Evolutionary conservation across 1,139 yeast species (phyloP).

Genomic region (Diutina scorzettiae): DNA sequence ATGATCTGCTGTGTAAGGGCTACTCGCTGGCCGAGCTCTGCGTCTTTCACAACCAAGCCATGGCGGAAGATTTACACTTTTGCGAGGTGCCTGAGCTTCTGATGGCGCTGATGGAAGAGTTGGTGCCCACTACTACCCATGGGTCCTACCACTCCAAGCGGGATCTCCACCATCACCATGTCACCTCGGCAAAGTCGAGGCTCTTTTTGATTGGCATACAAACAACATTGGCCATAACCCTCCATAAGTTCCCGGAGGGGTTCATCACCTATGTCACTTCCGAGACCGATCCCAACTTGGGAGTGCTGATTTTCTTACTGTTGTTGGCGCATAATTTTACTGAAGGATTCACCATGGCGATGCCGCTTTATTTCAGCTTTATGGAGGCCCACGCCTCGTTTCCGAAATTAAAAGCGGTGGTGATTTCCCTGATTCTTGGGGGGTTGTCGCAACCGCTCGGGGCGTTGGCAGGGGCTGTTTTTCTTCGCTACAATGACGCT

Average conservation of each 20-base stretch:
- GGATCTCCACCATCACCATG: constrained; percentile 64
- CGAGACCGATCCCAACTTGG: constrained; percentile 60
- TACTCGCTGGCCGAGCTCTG: constrained; percentile 35
- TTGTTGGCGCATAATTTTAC: constrained; percentile 81
- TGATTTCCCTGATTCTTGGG: constrained; percentile 59
- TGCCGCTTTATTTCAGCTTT: constrained; percentile 72
- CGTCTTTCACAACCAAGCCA: constrained; percentile 8
- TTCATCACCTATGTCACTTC: constrained; percentile 76
- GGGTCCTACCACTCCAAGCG: constrained; percentile 11
- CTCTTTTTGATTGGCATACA: constrained; percentile 79
- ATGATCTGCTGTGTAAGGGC: constrained; percentile 35
- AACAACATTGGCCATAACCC: constrained; percentile 75
- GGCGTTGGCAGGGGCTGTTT: constrained; percentile 57
- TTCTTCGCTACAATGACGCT: constrained; percentile 28
- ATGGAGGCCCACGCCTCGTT: constrained; percentile 12
- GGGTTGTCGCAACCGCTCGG: constrained; percentile 86
- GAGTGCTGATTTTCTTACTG: constrained; percentile 72
- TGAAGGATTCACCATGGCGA: constrained; percentile 93
- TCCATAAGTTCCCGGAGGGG: constrained; percentile 94
- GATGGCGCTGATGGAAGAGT: neutral
- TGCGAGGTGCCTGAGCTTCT: constrained; percentile 3
- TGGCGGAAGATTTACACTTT: neutral
- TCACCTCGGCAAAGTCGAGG: constrained; percentile 65
- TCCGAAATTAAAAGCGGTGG: constrained; percentile 50
- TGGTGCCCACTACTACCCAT: constrained; percentile 7